A percentile compares a stretch with the other conserved stretches of the same genome.
Evolutionary conservation across 2,329 filamentous ascomycete genomes (phyloP).

Genomic region (Huntiella omanensis): DNA sequence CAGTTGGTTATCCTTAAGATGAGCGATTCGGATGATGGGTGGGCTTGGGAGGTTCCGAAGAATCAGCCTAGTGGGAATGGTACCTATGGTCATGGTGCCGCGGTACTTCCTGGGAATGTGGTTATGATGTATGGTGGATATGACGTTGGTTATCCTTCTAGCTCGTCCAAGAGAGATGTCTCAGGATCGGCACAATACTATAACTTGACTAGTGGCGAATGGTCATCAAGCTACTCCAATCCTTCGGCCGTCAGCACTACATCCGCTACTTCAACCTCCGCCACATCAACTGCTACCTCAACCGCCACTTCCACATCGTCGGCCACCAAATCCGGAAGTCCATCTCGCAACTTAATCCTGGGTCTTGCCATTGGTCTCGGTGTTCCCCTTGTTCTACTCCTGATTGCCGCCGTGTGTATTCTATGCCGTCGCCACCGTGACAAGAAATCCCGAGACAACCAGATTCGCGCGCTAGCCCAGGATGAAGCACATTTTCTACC

Average conservation of each 20-base stretch:
- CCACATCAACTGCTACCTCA: background rate
- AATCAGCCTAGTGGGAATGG: constrained; percentile 27
- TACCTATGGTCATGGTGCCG: constrained; percentile 45
- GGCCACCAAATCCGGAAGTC: no score
- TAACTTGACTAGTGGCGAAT: constrained; percentile 37
- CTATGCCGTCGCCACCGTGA: constrained; percentile 20
- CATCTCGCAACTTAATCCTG: constrained; percentile 27
- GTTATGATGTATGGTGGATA: constrained; percentile 51
- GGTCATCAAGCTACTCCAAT: constrained; percentile 28
- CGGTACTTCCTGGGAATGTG: constrained; percentile 44
- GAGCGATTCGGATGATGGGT: constrained; percentile 54
- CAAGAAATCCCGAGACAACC: constrained; percentile 23
- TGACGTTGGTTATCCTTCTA: constrained; percentile 22
- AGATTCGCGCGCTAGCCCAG: constrained; percentile 30
- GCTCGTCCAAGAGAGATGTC: constrained; percentile 19
- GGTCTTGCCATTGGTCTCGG: constrained; percentile 49
- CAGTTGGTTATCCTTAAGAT: constrained; percentile 64
- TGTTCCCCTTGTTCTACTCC: constrained; percentile 29
- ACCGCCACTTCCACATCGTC: background rate
- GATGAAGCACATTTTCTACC: constrained; percentile 28
- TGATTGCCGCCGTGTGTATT: constrained; percentile 30
- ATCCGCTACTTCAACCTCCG: background rate
- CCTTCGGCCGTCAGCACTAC: constrained; percentile 4
- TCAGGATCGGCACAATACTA: constrained; percentile 25
- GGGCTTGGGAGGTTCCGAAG: constrained; percentile 50